Conservation (phyloP, 306 rosid species). For the Pachyrhizus erosus region DNA sequence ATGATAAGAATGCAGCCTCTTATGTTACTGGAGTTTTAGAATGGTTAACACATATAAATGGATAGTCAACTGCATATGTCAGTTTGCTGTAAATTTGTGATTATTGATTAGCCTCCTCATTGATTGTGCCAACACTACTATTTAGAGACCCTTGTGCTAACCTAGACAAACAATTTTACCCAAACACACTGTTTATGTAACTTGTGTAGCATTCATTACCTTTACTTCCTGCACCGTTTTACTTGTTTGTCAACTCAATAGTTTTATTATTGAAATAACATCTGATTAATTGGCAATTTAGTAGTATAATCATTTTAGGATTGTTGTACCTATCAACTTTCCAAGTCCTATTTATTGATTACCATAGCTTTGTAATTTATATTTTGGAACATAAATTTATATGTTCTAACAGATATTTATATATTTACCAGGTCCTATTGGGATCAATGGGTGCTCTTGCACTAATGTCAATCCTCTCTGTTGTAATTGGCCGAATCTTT, state of each 20-base stretch:
- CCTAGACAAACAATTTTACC: conserved; percentile 7
- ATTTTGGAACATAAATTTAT: conserved; percentile 18
- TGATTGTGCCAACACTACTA: background rate
- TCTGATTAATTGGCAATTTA: background rate
- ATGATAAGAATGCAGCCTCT: conserved; percentile 17
- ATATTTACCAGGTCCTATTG: conserved; percentile 76
- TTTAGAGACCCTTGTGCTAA: background rate
- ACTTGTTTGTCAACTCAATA: conserved; percentile 4
- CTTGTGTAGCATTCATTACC: background rate
- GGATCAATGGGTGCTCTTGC: conserved; percentile 93
- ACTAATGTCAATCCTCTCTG: conserved; percentile 88
- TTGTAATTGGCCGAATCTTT: conserved; percentile 84
- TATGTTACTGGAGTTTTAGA: background rate
- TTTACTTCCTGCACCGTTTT: background rate
- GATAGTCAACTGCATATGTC: background rate
- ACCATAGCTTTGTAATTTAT: conserved; percentile 1
- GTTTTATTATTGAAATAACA: conserved; percentile 7
- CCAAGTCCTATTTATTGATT: background rate
- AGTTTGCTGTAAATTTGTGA: conserved; percentile 3
- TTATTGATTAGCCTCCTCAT: background rate
- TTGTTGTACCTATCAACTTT: background rate
- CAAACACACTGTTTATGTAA: background rate
- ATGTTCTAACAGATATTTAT: conserved; percentile 38
- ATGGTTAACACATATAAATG: background rate
- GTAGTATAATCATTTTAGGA: conserved; percentile 4